These are phyloP conservation scores for Pythium brachiatum DNA, from an alignment of 352 stramenopile species.

Conservation along the genomic window DNA sequence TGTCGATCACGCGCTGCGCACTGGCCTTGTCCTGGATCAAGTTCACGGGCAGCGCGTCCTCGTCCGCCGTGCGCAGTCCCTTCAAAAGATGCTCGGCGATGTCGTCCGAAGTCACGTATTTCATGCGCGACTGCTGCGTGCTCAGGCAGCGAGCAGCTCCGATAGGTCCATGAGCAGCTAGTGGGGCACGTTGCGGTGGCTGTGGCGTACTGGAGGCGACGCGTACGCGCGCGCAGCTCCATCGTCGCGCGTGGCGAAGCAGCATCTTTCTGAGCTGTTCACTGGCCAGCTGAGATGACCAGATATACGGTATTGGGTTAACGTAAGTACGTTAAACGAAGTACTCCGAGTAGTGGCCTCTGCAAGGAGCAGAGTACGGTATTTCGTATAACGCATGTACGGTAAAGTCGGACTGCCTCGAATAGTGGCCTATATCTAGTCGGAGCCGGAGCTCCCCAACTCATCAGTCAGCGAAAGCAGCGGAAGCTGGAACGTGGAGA, in stretches of 20 bases:
- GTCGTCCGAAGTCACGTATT: conserved; percentile 67
- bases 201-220: not conserved
- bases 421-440: not conserved
- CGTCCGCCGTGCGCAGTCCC: conserved; percentile 62
- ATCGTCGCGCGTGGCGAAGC: conserved; percentile 3
- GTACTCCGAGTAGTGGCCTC: too few relatives aligned
- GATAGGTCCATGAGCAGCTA: not conserved
- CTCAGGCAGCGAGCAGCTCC: not conserved
- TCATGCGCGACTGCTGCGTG: conserved; percentile 23
- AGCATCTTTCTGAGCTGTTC: conserved; percentile 4
- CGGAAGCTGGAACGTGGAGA: not conserved
- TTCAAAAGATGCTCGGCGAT: conserved; percentile 57
- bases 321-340: not conserved
- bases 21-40: conserved; percentile 71
- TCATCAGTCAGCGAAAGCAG: not conserved
- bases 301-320: not conserved
- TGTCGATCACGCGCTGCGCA: conserved; percentile 57
- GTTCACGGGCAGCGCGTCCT: conserved; percentile 68
- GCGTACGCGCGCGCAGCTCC: not conserved
- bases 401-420: not conserved
- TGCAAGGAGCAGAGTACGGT: too few relatives aligned
- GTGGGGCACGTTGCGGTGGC: not conserved
- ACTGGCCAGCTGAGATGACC: conserved; percentile 2
- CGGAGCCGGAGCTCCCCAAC: not conserved
- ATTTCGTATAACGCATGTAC: too few relatives aligned